Base-by-base conservation (phyloP, 345 rosid genomes). In the Conringia planisiliqua region DNA sequence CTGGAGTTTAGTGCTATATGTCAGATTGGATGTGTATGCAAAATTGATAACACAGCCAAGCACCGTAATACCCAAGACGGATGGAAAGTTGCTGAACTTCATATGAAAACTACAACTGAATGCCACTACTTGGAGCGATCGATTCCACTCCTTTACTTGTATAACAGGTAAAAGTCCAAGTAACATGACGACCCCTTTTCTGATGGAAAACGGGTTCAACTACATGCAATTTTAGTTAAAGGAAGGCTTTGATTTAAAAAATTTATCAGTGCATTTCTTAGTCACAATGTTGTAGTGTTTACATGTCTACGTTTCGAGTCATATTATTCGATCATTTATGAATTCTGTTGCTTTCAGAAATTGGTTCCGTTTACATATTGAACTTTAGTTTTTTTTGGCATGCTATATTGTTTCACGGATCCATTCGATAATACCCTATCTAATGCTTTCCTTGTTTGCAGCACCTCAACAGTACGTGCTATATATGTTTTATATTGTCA, bases 1-100 rank as follows among this genome's bases (percentile, higher is more conserved):
- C 65, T 82, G 79, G 96, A 86, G 71, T 94, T 87, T 72, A 86
- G 81, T 74, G 90, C 95, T 63, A 82, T 94, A 66, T 86, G 91
- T 72, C 93, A 90, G 80, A 86, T 94, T 67, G 98, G 97, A 52
- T 90, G 98, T 74, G 96, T 94, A 40, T 94, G 98, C 85, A 89
- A 91, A 82, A 86, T 85, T 76, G 96, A 90, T 71, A 87, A 90
- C 62, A 59, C 86, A 24, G 86, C 87, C 42, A 87, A 78, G 80
- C 88, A 83, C 73, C 83, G 89, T 67, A 87, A 71, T 78, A 81
- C 83, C 32, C 96, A 85, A 78, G 95, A 94, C 77, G 83, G 88
- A 72, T 94, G 98, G 98, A 84, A 81, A 74, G 62, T 91, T 77
- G 82, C 75, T 64, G 98, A 94, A 79, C 77, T 94, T 74, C 91